Conservation (phyloP, 2,329 filamentous ascomycete genomes). For the Pseudocercospora cruenta region DNA sequence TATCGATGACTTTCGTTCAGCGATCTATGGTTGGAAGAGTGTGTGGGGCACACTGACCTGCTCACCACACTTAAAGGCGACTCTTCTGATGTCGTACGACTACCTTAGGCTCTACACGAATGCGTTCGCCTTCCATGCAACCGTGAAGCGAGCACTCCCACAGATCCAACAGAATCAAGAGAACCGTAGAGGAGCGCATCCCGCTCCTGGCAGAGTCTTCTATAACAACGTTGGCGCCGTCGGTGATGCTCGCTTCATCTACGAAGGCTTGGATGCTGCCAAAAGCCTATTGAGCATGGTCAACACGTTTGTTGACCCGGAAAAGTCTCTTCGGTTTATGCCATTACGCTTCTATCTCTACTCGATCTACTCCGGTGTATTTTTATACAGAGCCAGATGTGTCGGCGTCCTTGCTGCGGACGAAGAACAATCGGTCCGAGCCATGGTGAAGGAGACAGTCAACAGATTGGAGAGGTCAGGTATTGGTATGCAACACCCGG, state of each 20-base stretch:
- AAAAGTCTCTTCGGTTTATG: constrained; percentile 53
- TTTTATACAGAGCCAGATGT: constrained; percentile 53
- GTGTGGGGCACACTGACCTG: constrained; percentile 70
- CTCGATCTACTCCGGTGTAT: constrained; percentile 54
- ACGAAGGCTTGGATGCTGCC: constrained; percentile 54
- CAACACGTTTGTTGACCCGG: constrained; percentile 55
- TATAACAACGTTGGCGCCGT: constrained; percentile 55
- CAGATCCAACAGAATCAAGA: constrained; percentile 33
- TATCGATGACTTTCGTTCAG: constrained; percentile 72
- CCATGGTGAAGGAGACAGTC: constrained; percentile 53
- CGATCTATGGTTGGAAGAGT: constrained; percentile 71
- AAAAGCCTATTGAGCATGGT: constrained; percentile 55
- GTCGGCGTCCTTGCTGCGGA: constrained; percentile 53
- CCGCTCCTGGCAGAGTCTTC: constrained; percentile 42
- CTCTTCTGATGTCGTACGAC: constrained; percentile 70
- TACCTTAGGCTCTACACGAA: constrained; percentile 75
- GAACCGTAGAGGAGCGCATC: constrained; percentile 24
- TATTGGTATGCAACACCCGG: constrained; percentile 51
- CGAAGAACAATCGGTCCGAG: constrained; percentile 51
- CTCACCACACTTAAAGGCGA: constrained; percentile 68
- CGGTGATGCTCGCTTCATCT: constrained; percentile 54
- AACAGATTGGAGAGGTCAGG: constrained; percentile 48
- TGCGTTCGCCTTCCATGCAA: constrained; percentile 75
- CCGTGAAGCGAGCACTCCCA: constrained; percentile 54
- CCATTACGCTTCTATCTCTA: constrained; percentile 54